These are phyloP conservation scores for Scleroderma bovista DNA, from an alignment of 768 basidiomycete genomes.

Conservation along the genomic window DNA sequence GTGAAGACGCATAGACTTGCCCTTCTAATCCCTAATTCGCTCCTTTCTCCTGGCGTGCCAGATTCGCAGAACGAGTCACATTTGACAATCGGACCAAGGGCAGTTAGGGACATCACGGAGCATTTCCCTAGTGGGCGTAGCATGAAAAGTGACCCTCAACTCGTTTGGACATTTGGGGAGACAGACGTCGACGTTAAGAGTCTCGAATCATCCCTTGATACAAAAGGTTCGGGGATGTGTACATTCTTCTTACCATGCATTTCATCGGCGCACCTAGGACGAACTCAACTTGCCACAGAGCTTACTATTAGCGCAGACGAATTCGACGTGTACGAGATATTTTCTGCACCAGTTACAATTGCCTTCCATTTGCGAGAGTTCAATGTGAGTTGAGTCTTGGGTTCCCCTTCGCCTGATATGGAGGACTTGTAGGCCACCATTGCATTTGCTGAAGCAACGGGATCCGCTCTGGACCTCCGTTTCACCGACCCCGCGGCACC, in stretches of 20 bases:
- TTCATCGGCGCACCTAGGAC: constrained; percentile 34
- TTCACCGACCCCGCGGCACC: constrained; percentile 74
- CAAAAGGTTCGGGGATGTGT: constrained; percentile 42
- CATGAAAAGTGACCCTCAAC: constrained; percentile 65
- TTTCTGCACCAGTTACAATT: constrained; percentile 56
- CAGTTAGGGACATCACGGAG: constrained; percentile 73
- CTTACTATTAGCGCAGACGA: constrained; percentile 72
- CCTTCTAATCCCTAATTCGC: constrained; percentile 50
- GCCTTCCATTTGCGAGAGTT: constrained; percentile 83
- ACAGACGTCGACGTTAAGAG: constrained; percentile 66
- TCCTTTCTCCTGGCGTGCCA: constrained; percentile 63
- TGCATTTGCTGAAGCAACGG: constrained; percentile 68
- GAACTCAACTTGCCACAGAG: constrained; percentile 66
- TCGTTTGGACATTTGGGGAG: constrained; percentile 75
- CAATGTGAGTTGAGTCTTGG: constrained; percentile 42
- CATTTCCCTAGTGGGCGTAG: constrained; percentile 69
- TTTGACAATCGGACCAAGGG: constrained; percentile 66
- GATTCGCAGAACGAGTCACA: constrained; percentile 55
- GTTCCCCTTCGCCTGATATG: background rate
- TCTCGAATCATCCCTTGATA: constrained; percentile 58
- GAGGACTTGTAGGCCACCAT: constrained; percentile 60
- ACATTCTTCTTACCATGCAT: background rate
- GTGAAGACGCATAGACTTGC: constrained; percentile 76
- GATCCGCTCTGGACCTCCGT: constrained; percentile 58
- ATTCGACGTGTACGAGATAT: constrained; percentile 72